phyloP scores from a whole-genome alignment of 805 yeast species.

The Helenozyma baotianmanensis region DNA sequence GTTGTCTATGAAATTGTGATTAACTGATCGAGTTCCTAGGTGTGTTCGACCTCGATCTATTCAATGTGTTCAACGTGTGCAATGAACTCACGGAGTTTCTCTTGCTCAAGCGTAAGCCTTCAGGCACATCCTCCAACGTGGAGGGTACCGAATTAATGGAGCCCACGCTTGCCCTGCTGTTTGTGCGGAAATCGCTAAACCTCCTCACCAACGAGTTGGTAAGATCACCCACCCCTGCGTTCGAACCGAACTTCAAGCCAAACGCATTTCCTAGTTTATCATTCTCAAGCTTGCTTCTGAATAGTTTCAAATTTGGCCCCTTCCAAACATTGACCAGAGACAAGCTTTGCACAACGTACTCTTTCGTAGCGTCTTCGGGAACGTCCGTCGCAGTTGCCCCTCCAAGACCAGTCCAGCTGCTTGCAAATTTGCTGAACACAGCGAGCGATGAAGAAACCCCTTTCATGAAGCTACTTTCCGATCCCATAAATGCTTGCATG shows the following conservation, averaged over 20 bases:
- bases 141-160: slow-evolving; percentile 20
- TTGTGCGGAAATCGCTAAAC: slow-evolving; percentile 40
- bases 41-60: slow-evolving; percentile 28
- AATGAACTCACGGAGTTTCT: slow-evolving; percentile 32
- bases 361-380: slow-evolving; percentile 6
- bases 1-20: too few relatives aligned
- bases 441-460: slow-evolving; percentile 34
- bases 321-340: slow-evolving; percentile 49
- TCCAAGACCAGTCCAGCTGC: slow-evolving; percentile 32
- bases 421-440: slow-evolving; percentile 35
- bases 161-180: slow-evolving; percentile 23
- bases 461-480: slow-evolving; percentile 32
- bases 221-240: slow-evolving; percentile 28
- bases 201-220: slow-evolving; percentile 47
- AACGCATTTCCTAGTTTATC: slow-evolving; percentile 20
- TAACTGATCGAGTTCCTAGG: slow-evolving; percentile 32
- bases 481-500: slow-evolving; percentile 12
- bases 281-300: slow-evolving; percentile 33
- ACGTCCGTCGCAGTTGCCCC: slow-evolving; percentile 3
- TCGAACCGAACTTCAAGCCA: slow-evolving; percentile 10
- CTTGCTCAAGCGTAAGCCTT: slow-evolving; percentile 12
- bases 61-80: slow-evolving; percentile 37
- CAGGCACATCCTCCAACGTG: slow-evolving; percentile 29
- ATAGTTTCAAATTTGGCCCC: slow-evolving; percentile 45
- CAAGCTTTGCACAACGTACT: slow-evolving; percentile 25